These are phyloP conservation scores for Tetraselmis chui DNA, from an alignment of 139 green algal genomes.

Conservation along the genomic window DNA sequence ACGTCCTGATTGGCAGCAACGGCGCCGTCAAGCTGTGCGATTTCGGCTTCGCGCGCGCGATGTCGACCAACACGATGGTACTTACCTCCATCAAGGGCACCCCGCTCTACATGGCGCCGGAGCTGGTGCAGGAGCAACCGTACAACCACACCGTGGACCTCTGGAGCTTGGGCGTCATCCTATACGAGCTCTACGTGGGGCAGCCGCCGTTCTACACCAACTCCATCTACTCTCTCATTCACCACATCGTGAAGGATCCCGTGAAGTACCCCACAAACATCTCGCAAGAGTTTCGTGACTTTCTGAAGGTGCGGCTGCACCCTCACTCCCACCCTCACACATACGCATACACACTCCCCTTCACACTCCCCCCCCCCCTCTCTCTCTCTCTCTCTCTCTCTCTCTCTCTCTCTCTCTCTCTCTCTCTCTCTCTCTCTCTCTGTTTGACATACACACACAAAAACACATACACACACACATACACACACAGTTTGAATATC, in stretches of 20 bases:
- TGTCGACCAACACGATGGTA: conserved; percentile 87
- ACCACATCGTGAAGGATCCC: conserved; percentile 87
- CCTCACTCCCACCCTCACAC: background rate
- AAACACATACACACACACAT: background rate
- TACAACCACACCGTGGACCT: conserved; percentile 94
- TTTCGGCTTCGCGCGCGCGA: conserved; percentile 85
- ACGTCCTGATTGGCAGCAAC: conserved; percentile 68
- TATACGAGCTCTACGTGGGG: conserved; percentile 96
- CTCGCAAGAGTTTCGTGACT: conserved; percentile 77
- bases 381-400: no score
- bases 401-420: no score
- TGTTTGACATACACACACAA: no score
- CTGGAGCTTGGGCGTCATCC: conserved; percentile 95
- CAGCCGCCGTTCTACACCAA: conserved; percentile 99
- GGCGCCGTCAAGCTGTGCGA: conserved; percentile 83
- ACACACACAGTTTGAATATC: no score
- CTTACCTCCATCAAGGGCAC: conserved; percentile 95
- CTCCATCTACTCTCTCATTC: conserved; percentile 92
- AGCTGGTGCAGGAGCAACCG: conserved; percentile 96
- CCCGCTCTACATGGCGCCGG: conserved; percentile 97
- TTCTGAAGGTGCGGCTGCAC: conserved; percentile 62
- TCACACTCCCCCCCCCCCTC: no score
- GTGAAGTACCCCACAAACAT: conserved; percentile 88
- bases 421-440: no score
- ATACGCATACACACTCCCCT: background rate